These are phyloP conservation scores for Wickerhamiella shivajii DNA, from an alignment of 805 yeast genomes.

Conservation along the genomic window DNA sequence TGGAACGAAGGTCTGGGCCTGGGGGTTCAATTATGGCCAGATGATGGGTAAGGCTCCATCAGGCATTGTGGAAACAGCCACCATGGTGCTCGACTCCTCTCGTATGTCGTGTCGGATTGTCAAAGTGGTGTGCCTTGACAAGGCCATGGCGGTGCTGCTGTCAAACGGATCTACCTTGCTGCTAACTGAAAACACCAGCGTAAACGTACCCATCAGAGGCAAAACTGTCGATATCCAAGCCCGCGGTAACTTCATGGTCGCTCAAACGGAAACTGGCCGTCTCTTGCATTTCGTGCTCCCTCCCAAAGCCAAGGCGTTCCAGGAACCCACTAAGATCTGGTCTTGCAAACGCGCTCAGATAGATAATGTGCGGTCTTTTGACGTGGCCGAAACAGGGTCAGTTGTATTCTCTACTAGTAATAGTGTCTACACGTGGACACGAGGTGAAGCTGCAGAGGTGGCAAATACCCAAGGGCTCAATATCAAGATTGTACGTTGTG, in stretches of 20 bases:
- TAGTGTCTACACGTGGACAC: slow-evolving; percentile 14
- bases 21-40: slow-evolving; percentile 20
- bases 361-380: slow-evolving; percentile 12
- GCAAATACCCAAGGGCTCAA: slow-evolving; percentile 10
- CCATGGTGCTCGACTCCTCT: slow-evolving; percentile 6
- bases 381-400: slow-evolving; percentile 14
- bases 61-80: too few species aligned
- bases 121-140: slow-evolving; percentile 9
- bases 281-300: slow-evolving; percentile 8
- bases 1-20: slow-evolving; percentile 11
- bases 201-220: slow-evolving; percentile 5
- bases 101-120: neutral
- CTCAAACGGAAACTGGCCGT: slow-evolving; percentile 10
- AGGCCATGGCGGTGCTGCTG: slow-evolving; percentile 11
- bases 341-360: slow-evolving; percentile 8
- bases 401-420: slow-evolving; percentile 15
- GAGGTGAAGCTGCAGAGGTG: slow-evolving; percentile 9
- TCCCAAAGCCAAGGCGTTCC: neutral
- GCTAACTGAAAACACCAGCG: slow-evolving; percentile 9
- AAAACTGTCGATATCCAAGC: slow-evolving; percentile 9
- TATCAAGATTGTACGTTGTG: slow-evolving; percentile 11
- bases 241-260: slow-evolving; percentile 11
- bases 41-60: slow-evolving; percentile 11
- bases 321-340: slow-evolving; percentile 12
- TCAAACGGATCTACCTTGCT: slow-evolving; percentile 12